Conservation (phyloP, 2,329 filamentous ascomycete genomes). For the Trichothecium roseum region DNA sequence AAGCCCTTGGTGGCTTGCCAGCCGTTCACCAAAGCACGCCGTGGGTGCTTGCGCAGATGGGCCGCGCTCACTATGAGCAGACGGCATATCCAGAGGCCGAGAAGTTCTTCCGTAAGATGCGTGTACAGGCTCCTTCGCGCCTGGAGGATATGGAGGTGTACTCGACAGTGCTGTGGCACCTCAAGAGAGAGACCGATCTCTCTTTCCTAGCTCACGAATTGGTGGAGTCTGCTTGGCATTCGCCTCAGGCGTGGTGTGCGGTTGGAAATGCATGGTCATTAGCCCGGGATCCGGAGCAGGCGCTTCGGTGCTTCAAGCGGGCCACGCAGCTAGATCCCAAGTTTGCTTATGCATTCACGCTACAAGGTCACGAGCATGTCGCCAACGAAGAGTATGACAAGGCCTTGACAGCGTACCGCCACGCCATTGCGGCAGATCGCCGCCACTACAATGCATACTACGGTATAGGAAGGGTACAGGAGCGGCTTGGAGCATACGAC, state of each 20-base stretch:
- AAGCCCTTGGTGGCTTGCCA: constrained; percentile 61
- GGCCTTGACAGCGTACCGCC: constrained; percentile 76
- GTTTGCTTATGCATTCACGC: constrained; percentile 90
- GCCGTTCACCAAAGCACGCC: constrained; percentile 75
- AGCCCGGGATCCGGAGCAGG: constrained; percentile 86
- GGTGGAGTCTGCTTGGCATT: constrained; percentile 76
- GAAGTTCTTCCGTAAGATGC: constrained; percentile 71
- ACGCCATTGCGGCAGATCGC: constrained; percentile 74
- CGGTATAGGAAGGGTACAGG: constrained; percentile 72
- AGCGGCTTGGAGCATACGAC: constrained; percentile 83
- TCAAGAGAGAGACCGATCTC: constrained; percentile 84
- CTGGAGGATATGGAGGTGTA: constrained; percentile 97
- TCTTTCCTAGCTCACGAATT: constrained; percentile 88
- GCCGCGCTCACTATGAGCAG: constrained; percentile 84
- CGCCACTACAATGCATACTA: constrained; percentile 99
- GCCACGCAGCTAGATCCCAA: constrained; percentile 83
- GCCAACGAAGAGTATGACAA: constrained; percentile 97
- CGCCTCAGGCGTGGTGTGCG: constrained; percentile 92
- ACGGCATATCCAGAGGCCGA: constrained; percentile 79
- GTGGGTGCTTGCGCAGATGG: constrained; percentile 87
- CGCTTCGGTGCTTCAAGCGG: constrained; percentile 85
- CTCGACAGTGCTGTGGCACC: constrained; percentile 96
- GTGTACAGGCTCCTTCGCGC: constrained; percentile 68
- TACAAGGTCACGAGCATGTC: constrained; percentile 93
- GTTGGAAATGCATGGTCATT: constrained; percentile 92